phyloP scores from a whole-genome alignment of 345 rosid genomes.

The Ailanthus altissimus region DNA sequence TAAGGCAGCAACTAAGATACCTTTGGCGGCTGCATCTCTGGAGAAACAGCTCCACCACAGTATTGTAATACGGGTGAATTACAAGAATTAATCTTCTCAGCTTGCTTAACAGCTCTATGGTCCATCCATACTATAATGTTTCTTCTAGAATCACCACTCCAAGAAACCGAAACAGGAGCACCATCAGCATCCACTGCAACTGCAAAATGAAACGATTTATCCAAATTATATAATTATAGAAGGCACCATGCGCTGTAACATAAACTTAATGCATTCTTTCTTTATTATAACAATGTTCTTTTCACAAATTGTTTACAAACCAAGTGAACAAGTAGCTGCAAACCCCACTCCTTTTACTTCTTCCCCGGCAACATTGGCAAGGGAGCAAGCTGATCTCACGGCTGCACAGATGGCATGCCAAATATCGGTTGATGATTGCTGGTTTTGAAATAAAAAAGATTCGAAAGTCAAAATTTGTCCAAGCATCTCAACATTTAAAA shows the following conservation, averaged over 20 bases:
- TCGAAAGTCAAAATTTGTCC: constrained; percentile 1
- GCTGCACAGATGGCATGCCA: constrained; percentile 98
- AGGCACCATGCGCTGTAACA: constrained; percentile 7
- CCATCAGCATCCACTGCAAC: constrained; percentile 98
- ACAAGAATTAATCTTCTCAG: constrained; percentile 81
- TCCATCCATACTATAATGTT: constrained; percentile 98
- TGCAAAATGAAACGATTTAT: constrained; percentile 31
- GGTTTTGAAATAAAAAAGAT: constrained; percentile 23
- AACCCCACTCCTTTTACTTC: constrained; percentile 80
- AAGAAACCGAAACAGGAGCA: constrained; percentile 92
- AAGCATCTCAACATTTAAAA: neutral
- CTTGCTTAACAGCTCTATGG: constrained; percentile 94
- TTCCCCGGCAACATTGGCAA: constrained; percentile 63
- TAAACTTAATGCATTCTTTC: neutral
- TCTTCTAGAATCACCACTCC: constrained; percentile 96
- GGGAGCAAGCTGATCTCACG: constrained; percentile 70
- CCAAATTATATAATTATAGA: neutral
- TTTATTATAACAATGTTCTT: neutral
- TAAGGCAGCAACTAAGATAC: constrained; percentile 28
- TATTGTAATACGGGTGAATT: constrained; percentile 80
- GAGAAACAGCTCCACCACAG: constrained; percentile 92
- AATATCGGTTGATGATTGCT: constrained; percentile 99
- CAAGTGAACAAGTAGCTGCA: constrained; percentile 97
- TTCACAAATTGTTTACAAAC: constrained; percentile 41
- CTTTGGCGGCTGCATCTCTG: constrained; percentile 97